phyloP scores from a whole-genome alignment of 495 filamentous ascomycete genomes.

The Jackrogersella minutella region DNA sequence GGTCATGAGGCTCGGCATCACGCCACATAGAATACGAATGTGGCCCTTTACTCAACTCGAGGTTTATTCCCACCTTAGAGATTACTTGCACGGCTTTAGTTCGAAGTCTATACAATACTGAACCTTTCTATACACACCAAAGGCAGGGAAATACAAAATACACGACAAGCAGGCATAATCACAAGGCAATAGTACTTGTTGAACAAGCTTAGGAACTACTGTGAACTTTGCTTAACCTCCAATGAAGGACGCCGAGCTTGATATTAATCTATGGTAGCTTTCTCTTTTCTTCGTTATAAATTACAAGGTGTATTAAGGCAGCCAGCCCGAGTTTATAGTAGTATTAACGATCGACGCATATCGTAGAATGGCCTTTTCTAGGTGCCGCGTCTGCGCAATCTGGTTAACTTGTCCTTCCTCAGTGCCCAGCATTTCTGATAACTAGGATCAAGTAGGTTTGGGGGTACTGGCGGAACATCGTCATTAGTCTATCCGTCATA shows the following conservation, averaged over 20 bases:
- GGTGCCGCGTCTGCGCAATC: slow-evolving; percentile 19
- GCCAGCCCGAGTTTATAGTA: slow-evolving; percentile 29
- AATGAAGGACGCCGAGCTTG: slow-evolving; percentile 34
- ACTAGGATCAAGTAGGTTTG: slow-evolving; percentile 14
- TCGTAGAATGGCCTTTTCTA: slow-evolving; percentile 16
- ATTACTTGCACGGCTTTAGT: too few species aligned
- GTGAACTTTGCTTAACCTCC: slow-evolving; percentile 24
- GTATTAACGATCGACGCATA: slow-evolving; percentile 27
- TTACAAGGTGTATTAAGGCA: slow-evolving; percentile 39
- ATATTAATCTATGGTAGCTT: slow-evolving; percentile 44
- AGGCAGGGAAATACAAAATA: background rate
- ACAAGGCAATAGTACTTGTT: background rate
- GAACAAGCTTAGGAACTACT: background rate
- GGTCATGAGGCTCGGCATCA: background rate
- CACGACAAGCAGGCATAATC: background rate
- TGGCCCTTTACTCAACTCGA: too few species aligned
- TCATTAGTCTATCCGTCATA: slow-evolving; percentile 1
- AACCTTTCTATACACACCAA: too few species aligned
- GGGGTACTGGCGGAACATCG: slow-evolving; percentile 9
- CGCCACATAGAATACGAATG: background rate
- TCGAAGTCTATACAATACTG: too few species aligned
- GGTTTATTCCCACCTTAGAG: background rate
- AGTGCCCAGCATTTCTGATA: slow-evolving; percentile 37
- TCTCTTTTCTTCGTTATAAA: slow-evolving; percentile 41
- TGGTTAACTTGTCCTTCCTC: slow-evolving; percentile 13